Evolutionary conservation across 108 stramenopile species (phyloP), one percentile per base, ranked within the genome.

Genomic region (Stephanodiscus triporus): DNA sequence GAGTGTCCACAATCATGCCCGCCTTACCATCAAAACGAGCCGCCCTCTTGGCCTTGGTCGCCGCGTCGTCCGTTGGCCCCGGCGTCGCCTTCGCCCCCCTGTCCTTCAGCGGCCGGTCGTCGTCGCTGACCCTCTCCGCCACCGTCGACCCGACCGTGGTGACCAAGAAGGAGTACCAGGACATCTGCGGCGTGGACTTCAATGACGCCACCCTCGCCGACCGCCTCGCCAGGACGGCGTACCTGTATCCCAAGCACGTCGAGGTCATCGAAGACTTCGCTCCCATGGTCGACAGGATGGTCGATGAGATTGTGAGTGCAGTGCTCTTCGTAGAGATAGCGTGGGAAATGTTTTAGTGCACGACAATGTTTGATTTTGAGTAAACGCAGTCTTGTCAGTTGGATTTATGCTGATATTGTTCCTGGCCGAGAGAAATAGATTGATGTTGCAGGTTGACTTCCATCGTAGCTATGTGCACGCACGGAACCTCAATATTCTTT

Each of bases 171-270:
- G 93, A 94, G 56, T 87, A 88, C 63, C 67, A 91, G 70, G 93
- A 94, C 61, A 89, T 94, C 47, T 89, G 88, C 73, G 94, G 91
- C 2, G 85, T 87, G 27, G 70, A 78, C 22, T 95, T 95, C 59
- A 82, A 85, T 29, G 83, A 87, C 24, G 53, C 73, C 8, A 68
- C 53, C 17, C 29, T 91, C 48, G 34, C 80, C 24, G 47, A 89
- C 43, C 71, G 93, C 38, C 60, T 95, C 58, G 57, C 79, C 50
- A 68, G 79, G 57, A 91, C 91, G 36, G 68, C 82, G 32, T 92
- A 82, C 68, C 71, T 96, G 63, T 92, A 96, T 78, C 95, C 95
- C 23, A 89, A 92, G 75, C 92, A 96, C 68, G 92, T 94, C n/a
- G 91, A 94, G 84, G 95, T 96, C 13, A 91, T 96, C 79, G 83